Conservation (phyloP, 306 rosid species). For the Aeschynomene evenia region DNA sequence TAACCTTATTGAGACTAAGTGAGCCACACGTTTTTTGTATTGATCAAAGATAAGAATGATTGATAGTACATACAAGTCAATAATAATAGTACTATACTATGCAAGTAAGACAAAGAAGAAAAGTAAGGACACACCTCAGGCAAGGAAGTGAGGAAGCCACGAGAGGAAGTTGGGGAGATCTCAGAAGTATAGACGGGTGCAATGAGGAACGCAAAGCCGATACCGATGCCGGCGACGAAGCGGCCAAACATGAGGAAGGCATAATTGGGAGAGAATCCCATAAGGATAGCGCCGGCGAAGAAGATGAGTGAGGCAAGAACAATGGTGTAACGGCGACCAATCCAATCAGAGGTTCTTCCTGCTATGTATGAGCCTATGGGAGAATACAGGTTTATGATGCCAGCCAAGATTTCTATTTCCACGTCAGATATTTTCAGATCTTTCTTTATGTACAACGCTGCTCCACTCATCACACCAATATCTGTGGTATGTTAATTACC, state of each 20-base stretch:
- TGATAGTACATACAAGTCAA: background rate
- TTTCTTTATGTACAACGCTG: conserved; percentile 41
- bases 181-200: conserved; percentile 78
- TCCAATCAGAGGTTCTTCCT: conserved; percentile 77
- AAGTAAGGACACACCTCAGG: conserved; percentile 52
- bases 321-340: conserved; percentile 82
- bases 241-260: conserved; percentile 81
- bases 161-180: conserved; percentile 71
- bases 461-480: conserved; percentile 92
- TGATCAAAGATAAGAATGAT: no score
- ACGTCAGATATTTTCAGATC: conserved; percentile 51
- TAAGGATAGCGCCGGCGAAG: conserved; percentile 68
- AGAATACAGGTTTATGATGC: conserved; percentile 62
- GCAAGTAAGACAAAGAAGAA: background rate
- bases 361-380: conserved; percentile 62
- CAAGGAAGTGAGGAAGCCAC: conserved; percentile 75
- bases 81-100: no score
- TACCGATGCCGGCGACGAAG: conserved; percentile 72
- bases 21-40: background rate
- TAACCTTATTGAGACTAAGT: background rate
- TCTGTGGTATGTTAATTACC: conserved; percentile 54
- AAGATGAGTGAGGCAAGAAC: conserved; percentile 57
- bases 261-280: conserved; percentile 81
- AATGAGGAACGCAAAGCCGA: conserved; percentile 72
- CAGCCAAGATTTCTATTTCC: conserved; percentile 51